A percentile compares a stretch with the other conserved stretches of the same genome.
phyloP scores from a whole-genome alignment of 1,284 basidiomycete genomes.

The Pascua sp. region DNA sequence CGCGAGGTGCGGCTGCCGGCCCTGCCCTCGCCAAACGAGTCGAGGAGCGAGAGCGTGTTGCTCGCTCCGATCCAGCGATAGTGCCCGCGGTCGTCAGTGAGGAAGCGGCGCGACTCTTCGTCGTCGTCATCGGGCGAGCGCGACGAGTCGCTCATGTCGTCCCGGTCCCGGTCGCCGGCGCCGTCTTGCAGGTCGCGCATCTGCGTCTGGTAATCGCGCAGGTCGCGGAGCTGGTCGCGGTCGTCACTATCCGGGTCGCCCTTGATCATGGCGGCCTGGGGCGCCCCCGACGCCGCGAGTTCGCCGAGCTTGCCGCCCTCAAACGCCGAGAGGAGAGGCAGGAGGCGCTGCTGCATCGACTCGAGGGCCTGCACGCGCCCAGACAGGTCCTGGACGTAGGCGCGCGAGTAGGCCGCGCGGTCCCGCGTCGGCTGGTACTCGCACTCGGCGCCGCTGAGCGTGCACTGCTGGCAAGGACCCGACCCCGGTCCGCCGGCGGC shows the following conservation, averaged over 20 bases:
- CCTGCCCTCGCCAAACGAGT: conserved; percentile 61
- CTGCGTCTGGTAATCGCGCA: not conserved
- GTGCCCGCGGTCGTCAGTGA: conserved; percentile 70
- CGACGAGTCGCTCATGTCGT: conserved; percentile 33
- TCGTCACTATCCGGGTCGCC: conserved; percentile 3
- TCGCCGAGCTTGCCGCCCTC: conserved; percentile 23
- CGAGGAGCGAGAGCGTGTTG: conserved; percentile 83
- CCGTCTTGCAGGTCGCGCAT: too few species aligned
- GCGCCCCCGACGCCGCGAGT: not conserved
- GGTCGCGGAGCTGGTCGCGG: conserved; percentile 9
- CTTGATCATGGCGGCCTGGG: not conserved
- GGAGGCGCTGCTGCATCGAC: conserved; percentile 29
- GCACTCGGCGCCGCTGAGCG: conserved; percentile 36
- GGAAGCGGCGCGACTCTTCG: conserved; percentile 30
- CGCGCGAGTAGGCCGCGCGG: conserved; percentile 43
- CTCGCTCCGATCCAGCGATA: conserved; percentile 88
- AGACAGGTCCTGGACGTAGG: conserved; percentile 46
- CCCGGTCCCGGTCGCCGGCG: too few species aligned
- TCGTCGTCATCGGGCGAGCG: conserved; percentile 50
- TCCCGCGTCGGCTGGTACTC: conserved; percentile 46
- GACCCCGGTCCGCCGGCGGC: conserved; percentile 1
- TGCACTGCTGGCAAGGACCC: conserved; percentile 40
- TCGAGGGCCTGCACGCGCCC: conserved; percentile 45
- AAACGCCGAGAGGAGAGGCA: conserved; percentile 38
- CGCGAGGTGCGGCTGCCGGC: conserved; percentile 9